Evolutionary conservation across 257 asterid genomes (phyloP), one percentile per base, ranked within the genome.

Genomic region (Penstemon eatonii): DNA sequence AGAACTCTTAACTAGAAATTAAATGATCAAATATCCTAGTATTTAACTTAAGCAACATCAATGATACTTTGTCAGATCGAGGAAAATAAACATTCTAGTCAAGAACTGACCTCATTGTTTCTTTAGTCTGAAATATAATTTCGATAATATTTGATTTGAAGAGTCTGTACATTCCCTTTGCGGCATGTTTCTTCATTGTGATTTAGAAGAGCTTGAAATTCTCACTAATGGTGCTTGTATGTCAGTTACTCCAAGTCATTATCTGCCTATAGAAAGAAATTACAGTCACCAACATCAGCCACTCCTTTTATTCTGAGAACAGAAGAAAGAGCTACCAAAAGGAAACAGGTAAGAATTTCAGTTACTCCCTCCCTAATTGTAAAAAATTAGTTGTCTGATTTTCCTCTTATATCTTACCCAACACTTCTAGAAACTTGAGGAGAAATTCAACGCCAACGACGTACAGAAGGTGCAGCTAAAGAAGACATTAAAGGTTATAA

Each of bases 351-450:
- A 79, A 71, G 84, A 40, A 49, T 11, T 18, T 69, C 54, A 7
- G 57, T 67, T 12, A 25, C 55, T 65, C 41, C 13, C 57, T 65
- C 44, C 58, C 6, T 6, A 60, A 18, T 47, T 62, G 33, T 18
- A 6, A 66, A 6, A 33, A 68, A 50, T 57, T 67, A 60, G 37
- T 15, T 42, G 12, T 13, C n/a, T 55, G 57, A 37, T 60, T 64
- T 44, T 61, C 4, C 38, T 44, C 41, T 45, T 4, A 7, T 57
- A 45, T 50, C 39, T 57, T 69, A 18, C 8, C 5, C 65, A 5
- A 66, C n/a, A 8, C 65, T 73, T 76, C 43, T 81, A 93, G 99
- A 93, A 93, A 70, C 98, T 93, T 25, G 98, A 90, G 82, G 97
- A 85, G 51, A 93, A 87, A 74, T 88, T 90, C 84, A 81, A 80